Evolutionary conservation across 805 yeast species (phyloP), one percentile per base, ranked within the genome.

Genomic region (Barnettozyma siamensis): DNA sequence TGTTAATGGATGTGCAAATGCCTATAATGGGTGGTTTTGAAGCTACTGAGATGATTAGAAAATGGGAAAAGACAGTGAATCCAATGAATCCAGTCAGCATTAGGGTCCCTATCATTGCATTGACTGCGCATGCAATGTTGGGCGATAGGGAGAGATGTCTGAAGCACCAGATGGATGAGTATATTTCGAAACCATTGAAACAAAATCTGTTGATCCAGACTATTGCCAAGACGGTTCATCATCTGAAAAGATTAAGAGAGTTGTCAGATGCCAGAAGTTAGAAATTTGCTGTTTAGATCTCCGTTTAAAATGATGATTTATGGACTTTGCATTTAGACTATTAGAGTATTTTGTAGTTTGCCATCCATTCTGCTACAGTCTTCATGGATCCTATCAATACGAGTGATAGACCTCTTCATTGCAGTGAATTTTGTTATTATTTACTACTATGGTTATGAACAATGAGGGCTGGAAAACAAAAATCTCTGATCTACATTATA

Each of bases 11-110:
- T 65, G 95, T 87, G 34, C 96, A 87, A 61, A 87, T 87, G 96
- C 95, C 95, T 8, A 86, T 85, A 13, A 88, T 87, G 93, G 95
- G 95, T 23, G 96, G 96, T 0, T 87, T 87, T 60, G 96, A 87
- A 57, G 95, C 95, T 3, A 86, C 95, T 1, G 86, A 82, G 35
- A 78, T 79, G 61, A 87, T 87, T 40, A 70, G 96, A 51, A 88
- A 83, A 56, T 86, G 94, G 94, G 96, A 87, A 63, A 78, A 75
- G 66, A 83, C 81, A 62, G 73, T 79, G 17, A 80, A 81, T 47
- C 88, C 89, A 33, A 76, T 78, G 18, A 82, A 78, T 57, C 74
- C 81, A 8, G 72, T 80, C 38, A 73, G 84, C 26, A 78, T 82
- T 46, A 72, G 94, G 44, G 83, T 91, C 1, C 95, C 96, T 17